These are phyloP conservation scores for Lycium ferocissimum DNA, from an alignment of 257 asterid species.

Conservation along the genomic window DNA sequence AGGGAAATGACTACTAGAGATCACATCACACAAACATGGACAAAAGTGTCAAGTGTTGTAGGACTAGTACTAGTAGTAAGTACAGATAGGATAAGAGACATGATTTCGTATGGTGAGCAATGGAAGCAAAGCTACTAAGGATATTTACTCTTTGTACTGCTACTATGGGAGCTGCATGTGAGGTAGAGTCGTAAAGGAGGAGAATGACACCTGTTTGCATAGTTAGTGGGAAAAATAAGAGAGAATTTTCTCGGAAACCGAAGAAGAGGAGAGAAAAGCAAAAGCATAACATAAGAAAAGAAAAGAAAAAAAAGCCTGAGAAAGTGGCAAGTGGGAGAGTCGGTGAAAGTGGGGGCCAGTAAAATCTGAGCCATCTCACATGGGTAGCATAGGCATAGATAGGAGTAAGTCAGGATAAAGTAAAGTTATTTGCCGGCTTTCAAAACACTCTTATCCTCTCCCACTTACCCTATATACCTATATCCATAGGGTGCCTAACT, in stretches of 20 bases:
- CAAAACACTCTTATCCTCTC: no score
- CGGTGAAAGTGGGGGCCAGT: conserved; percentile 43
- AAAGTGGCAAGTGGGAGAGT: conserved; percentile 40
- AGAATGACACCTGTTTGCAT: conserved; percentile 32
- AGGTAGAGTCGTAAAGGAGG: background rate
- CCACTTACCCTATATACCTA: no score
- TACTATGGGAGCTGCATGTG: background rate
- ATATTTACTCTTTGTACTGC: no score
- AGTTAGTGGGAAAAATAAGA: background rate
- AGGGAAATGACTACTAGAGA: background rate
- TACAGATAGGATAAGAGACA: background rate
- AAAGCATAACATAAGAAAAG: conserved; percentile 26
- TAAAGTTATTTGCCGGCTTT: conserved; percentile 43
- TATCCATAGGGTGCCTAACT: no score
- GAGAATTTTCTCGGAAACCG: conserved; percentile 53
- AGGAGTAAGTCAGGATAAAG: conserved; percentile 48
- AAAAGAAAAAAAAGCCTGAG: conserved; percentile 49
- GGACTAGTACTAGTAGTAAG: background rate
- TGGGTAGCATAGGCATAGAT: conserved; percentile 32
- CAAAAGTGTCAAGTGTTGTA: no score
- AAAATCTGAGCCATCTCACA: conserved; percentile 61
- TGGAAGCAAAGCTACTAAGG: background rate
- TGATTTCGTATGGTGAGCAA: background rate
- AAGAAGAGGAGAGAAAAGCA: conserved; percentile 36
- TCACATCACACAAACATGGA: background rate